Conservation (phyloP, 2,329 filamentous ascomycete genomes). For the Fusarium redolens region DNA sequence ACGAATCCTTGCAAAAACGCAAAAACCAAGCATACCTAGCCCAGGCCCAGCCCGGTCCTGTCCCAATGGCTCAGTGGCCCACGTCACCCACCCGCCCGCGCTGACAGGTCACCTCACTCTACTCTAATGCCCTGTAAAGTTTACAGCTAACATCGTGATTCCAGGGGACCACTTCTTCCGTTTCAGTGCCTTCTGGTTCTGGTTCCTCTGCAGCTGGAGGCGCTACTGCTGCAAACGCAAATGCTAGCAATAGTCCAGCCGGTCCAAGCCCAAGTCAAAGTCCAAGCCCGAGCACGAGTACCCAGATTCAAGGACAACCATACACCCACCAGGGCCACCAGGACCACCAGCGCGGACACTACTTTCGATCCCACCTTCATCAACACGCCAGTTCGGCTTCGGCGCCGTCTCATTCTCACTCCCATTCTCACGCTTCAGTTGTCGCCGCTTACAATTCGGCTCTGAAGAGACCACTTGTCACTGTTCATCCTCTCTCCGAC, state of each 20-base stretch:
- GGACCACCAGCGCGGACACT: constrained; percentile 25
- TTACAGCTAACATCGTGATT: constrained; percentile 29
- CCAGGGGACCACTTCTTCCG: constrained; percentile 22
- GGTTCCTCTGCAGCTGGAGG: not conserved
- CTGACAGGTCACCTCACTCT: constrained; percentile 37
- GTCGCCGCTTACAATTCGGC: constrained; percentile 37
- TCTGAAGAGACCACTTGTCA: constrained; percentile 39
- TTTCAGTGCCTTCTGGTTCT: constrained; percentile 15
- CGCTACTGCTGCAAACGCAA: constrained; percentile 24
- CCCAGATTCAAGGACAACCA: constrained; percentile 9
- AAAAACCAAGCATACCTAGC: not conserved
- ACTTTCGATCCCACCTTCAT: constrained; percentile 39
- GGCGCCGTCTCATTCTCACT: constrained; percentile 11
- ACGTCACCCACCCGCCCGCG: constrained; percentile 44
- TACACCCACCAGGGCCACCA: constrained; percentile 5
- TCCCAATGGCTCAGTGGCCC: constrained; percentile 41
- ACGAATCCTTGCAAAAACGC: constrained; percentile 24
- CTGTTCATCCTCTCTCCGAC: constrained; percentile 35
- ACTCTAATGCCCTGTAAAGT: constrained; percentile 3
- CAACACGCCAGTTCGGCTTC: constrained; percentile 35
- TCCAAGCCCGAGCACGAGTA: not conserved
- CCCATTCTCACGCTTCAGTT: constrained; percentile 29
- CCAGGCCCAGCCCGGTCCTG: not conserved
- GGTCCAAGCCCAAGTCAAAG: constrained; percentile 9
- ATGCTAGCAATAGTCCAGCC: constrained; percentile 7